These are phyloP conservation scores for Teunomyces barrocoloradensis DNA, from an alignment of 805 yeast genomes.

Conservation along the genomic window DNA sequence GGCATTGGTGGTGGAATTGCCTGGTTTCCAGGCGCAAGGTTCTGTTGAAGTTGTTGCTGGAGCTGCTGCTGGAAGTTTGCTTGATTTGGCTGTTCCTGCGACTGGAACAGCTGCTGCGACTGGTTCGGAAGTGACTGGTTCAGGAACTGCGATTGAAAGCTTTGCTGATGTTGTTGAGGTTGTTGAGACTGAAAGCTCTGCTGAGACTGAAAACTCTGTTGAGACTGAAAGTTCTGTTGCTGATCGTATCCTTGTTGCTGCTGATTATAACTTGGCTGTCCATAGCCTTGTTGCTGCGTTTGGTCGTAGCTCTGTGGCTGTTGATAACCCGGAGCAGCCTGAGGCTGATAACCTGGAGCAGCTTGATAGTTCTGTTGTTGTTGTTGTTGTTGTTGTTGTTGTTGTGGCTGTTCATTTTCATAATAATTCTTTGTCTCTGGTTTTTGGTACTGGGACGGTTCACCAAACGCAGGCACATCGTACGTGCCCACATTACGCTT, in stretches of 20 bases:
- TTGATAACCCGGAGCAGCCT: conserved; percentile 1
- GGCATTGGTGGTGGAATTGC: conserved; percentile 4
- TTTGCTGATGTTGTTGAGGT: conserved; percentile 1
- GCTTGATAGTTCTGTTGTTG: conserved; percentile 2
- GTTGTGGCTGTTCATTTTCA: background rate
- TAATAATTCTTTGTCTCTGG: background rate
- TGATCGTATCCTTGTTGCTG: conserved; percentile 5
- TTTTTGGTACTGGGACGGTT: conserved; percentile 9
- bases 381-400: conserved; percentile 3
- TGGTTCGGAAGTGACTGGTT: background rate
- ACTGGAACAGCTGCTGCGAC: background rate
- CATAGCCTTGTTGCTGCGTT: no score
- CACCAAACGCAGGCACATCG: conserved; percentile 17
- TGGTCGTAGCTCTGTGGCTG: background rate
- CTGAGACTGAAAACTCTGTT: background rate
- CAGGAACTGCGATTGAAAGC: background rate
- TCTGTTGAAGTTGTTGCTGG: background rate
- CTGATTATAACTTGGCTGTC: background rate
- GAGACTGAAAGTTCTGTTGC: background rate
- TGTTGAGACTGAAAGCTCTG: conserved; percentile 1
- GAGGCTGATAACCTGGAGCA: background rate
- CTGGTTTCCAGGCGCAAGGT: background rate
- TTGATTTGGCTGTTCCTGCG: background rate
- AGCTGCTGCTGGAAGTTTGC: conserved; percentile 5
- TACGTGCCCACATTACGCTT: conserved; percentile 33